phyloP scores from a whole-genome alignment of 2,329 filamentous ascomycete genomes.

The Penicillium sp. region DNA sequence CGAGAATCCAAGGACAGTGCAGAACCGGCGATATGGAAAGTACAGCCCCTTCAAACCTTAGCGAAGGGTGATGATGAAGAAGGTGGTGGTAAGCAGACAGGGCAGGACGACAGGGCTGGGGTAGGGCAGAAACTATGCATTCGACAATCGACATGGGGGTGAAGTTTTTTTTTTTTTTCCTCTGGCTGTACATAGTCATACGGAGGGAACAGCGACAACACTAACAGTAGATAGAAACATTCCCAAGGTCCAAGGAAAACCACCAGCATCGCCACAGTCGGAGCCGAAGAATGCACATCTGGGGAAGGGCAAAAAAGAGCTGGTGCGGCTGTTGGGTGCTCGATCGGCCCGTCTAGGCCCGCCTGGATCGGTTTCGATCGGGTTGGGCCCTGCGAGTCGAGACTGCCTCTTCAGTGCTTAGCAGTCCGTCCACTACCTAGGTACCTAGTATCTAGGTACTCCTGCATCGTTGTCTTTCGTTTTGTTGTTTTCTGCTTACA shows the following conservation, averaged over 20 bases:
- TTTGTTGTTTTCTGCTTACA: neutral
- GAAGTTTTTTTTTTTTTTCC: neutral
- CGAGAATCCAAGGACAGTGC: neutral
- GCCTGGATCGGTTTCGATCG: slow-evolving; percentile 6
- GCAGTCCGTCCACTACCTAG: no score
- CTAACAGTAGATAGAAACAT: no score
- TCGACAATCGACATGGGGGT: neutral
- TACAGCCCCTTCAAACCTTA: slow-evolving; percentile 1
- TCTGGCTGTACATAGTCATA: neutral
- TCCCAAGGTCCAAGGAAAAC: neutral
- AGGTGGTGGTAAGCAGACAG: neutral
- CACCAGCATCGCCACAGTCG: slow-evolving; percentile 6
- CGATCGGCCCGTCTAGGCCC: slow-evolving; percentile 17
- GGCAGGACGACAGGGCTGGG: neutral
- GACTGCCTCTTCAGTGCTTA: neutral
- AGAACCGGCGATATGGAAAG: slow-evolving; percentile 2
- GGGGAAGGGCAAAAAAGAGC: neutral
- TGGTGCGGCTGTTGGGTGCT: slow-evolving; percentile 1
- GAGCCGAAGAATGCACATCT: slow-evolving; percentile 18
- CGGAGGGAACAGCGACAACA: no score
- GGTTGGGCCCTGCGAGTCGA: neutral
- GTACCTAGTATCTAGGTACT: neutral
- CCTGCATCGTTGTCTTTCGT: neutral
- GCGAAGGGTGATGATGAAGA: neutral
- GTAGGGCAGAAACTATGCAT: neutral